phyloP scores from a whole-genome alignment of 2,329 filamentous ascomycete species.

The Exophiala oligosperma region DNA sequence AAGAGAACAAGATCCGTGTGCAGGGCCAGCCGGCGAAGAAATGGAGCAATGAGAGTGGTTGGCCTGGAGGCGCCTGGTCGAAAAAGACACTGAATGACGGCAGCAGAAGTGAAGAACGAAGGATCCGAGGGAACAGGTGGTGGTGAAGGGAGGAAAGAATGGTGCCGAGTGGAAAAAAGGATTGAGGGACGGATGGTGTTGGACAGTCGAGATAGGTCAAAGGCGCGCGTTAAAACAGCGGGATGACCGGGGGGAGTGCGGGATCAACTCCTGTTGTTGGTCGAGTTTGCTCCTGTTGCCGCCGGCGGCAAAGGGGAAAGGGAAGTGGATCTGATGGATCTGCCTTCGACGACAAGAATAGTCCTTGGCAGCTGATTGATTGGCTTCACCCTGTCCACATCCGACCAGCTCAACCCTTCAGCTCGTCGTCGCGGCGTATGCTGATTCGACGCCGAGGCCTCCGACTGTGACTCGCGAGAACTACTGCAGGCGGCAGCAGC shows the following conservation, averaged over 20 bases:
- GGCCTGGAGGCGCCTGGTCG: slow-evolving; percentile 15
- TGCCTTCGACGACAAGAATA: not conserved
- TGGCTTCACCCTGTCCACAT: slow-evolving; percentile 13
- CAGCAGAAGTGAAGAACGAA: slow-evolving; percentile 9
- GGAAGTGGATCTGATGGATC: slow-evolving; percentile 7
- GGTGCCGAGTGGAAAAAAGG: slow-evolving; percentile 1
- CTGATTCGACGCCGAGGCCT: slow-evolving; percentile 17
- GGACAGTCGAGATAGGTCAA: slow-evolving; percentile 1
- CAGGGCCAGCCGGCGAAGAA: slow-evolving; percentile 17
- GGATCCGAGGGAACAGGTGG: slow-evolving; percentile 10
- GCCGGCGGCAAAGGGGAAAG: slow-evolving; percentile 22
- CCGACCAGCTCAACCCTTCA: slow-evolving; percentile 1
- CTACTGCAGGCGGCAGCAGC: slow-evolving; percentile 16
- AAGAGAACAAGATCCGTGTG: slow-evolving; percentile 12
- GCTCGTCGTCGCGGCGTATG: slow-evolving; percentile 7
- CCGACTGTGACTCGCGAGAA: slow-evolving; percentile 16
- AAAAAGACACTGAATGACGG: slow-evolving; percentile 8
- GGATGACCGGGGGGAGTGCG: slow-evolving; percentile 2
- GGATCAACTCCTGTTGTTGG: not conserved
- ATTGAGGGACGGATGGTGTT: slow-evolving; percentile 11
- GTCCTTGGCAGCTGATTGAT: slow-evolving; percentile 9
- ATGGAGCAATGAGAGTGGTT: slow-evolving; percentile 16
- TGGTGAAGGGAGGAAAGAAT: slow-evolving; percentile 6
- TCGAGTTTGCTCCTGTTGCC: slow-evolving; percentile 17
- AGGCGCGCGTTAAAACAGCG: slow-evolving; percentile 22